A percentile compares a stretch with the other conserved stretches of the same genome.
Evolutionary conservation across 345 rosid genomes (phyloP).

Genomic region (Moringa oleifera): DNA sequence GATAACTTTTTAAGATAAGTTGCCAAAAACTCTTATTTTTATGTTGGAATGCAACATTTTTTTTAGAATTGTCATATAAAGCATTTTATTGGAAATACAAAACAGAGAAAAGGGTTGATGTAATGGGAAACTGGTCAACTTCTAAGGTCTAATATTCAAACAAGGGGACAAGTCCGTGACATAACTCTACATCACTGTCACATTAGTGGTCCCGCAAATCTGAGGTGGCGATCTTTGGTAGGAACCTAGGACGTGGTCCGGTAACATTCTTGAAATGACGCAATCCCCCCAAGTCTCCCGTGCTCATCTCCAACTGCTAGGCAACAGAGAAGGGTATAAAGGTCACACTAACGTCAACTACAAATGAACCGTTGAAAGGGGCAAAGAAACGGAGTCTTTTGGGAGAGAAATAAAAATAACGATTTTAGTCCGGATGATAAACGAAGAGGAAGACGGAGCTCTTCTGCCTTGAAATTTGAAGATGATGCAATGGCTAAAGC

Average conservation of each 20-base stretch:
- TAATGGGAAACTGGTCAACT: too few species aligned
- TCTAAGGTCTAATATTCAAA: too few species aligned
- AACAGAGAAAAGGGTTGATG: too few species aligned
- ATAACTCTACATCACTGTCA: not conserved
- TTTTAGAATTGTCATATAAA: too few species aligned
- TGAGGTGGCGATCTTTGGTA: conserved; percentile 11
- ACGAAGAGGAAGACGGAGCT: not conserved
- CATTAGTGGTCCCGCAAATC: not conserved
- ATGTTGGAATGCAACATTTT: too few species aligned
- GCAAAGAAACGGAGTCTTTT: too few species aligned
- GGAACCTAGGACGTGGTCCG: not conserved
- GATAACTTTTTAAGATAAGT: too few species aligned
- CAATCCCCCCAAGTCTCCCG: not conserved
- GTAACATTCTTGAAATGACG: not conserved
- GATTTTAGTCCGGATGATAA: not conserved
- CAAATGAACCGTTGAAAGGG: conserved; percentile 9
- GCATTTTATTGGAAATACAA: too few species aligned
- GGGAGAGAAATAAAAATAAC: not conserved
- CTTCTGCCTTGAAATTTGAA: conserved; percentile 14
- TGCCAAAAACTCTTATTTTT: too few species aligned
- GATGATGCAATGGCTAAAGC: conserved; percentile 62
- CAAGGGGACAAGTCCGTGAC: not conserved
- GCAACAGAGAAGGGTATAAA: conserved; percentile 9
- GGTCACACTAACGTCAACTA: conserved; percentile 11
- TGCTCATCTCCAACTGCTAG: not conserved